Evolutionary conservation across 371 early-diverging fungal genomes (phyloP), one percentile per base, ranked within the genome.

Genomic region (Lichtheimia corymbifera): DNA sequence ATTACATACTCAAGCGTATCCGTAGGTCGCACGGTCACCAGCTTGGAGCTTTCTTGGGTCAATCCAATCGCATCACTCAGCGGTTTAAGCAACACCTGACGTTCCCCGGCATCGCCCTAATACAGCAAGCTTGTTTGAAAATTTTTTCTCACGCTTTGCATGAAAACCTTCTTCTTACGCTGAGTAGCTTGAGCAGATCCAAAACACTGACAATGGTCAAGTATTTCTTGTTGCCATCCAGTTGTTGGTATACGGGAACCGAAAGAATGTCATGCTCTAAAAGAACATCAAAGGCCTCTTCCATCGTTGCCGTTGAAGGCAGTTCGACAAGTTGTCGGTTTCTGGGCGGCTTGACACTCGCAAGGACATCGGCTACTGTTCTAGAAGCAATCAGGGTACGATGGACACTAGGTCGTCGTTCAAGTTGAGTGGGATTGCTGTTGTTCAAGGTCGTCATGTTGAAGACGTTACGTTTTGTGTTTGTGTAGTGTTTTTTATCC

Each of bases 211-310:
- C 79, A 61, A 86, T 83, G 30, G 82, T 74, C 15, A 86, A 58
- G 65, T 86, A 86, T 22, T 62, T 41, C 57, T 82, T 82, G 50
- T 60, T 61, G 25, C 70, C 65, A 51, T 71, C 68, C 15, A 72
- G 66, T 11, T 61, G 41, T 17, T 73, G 64, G 64, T 86, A 86
- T 17, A 86, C 83, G 3, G 86, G 86, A 6, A 83, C 78, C n/a
- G 86, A 83, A 1, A 81, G 67, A 14, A 86, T 83, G 58, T 86
- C 83, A 50, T 83, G 65, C 12, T 75, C 71, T 15, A 80, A 65
- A 9, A 86, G 68, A 15, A 83, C 63, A 61, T 84, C 79, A 64
- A 86, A 77, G n/a, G 83, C 83, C 50, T 82, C 70, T 65, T 86
- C 86, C 53, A 86, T 72, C 2, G 84, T 84, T 5, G 81, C 74